Evolutionary conservation across 345 rosid genomes (phyloP), one percentile per base, ranked within the genome.

Genomic region (Lepidium sativum): DNA sequence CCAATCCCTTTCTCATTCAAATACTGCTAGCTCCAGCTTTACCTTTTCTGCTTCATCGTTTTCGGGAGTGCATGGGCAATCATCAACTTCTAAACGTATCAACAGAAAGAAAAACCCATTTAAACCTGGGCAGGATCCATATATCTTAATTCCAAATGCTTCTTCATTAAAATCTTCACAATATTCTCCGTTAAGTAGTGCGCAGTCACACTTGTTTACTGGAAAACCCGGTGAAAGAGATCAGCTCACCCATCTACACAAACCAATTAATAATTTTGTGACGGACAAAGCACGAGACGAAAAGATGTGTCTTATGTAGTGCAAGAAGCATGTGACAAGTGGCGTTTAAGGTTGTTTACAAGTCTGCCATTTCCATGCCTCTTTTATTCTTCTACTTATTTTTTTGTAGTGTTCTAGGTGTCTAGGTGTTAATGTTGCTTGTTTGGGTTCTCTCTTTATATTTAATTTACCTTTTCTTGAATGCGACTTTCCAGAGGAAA

Each of bases 261-360:
- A 75, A 63, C 72, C 50, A 35, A 62, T 68, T 14, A 79, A 75
- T 67, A 75, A 72, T 55, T 45, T 72, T 59, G 73, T 62, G 66
- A 73, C 68, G 45, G 70, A 58, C 54, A 81, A 67, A 64, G 84
- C 68, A 67, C 81, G 64, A 51, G 81, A 74, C 13, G 63, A 53
- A 76, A 81, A 41, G 76, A 74, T 44, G 80, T 65, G 68, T 49
- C 88, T 74, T 71, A 62, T 65, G 85, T 79, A 65, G 82, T 86
- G 59, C 91, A 85, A 68, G 99, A 95, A 82, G 82, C 87, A 63
- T 91, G 99, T 68, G 97, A 95, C 78, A 95, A 85, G 79, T 95
- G 97, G 97, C 91, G 99, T 41, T 68, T 88, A 73, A 95, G 97
- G 99, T 88, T 64, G 68, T 63, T 61, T 54, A 29, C 58, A 49